phyloP scores from a whole-genome alignment of 108 stramenopile species.

The Ochromonas danica region DNA sequence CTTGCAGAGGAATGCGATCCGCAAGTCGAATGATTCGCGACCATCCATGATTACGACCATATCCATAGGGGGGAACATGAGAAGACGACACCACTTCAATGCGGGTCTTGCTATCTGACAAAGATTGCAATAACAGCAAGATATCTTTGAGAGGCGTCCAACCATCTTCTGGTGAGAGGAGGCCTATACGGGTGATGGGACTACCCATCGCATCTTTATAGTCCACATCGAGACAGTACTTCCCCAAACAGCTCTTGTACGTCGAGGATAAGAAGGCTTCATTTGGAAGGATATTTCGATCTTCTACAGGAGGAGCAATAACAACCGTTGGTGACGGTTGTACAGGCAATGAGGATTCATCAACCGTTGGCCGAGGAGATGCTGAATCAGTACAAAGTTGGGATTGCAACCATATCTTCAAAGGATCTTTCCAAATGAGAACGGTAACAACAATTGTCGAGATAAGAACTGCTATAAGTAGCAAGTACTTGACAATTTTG shows the following conservation, averaged over 20 bases:
- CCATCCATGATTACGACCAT: slow-evolving; percentile 79
- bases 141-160: neutral
- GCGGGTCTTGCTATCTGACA: neutral
- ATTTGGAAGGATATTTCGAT: too few species aligned
- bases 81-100: neutral
- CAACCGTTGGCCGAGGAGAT: too few species aligned
- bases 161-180: neutral
- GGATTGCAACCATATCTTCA: too few species aligned
- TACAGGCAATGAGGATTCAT: too few species aligned
- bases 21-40: slow-evolving; percentile 67
- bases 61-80: slow-evolving; percentile 80
- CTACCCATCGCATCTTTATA: neutral
- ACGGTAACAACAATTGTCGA: too few species aligned
- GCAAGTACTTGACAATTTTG: too few species aligned
- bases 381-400: too few species aligned
- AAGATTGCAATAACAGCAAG: neutral
- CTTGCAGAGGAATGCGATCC: neutral
- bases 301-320: too few species aligned
- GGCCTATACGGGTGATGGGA: neutral
- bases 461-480: too few species aligned
- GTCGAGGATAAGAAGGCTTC: too few species aligned
- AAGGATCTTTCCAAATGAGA: too few species aligned
- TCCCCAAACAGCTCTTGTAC: slow-evolving; percentile 9
- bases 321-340: too few species aligned
- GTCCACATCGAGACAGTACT: neutral